Evolutionary conservation across 164 flowering plant genomes (phyloP).

Genomic region (Umbilicus rupestris): DNA sequence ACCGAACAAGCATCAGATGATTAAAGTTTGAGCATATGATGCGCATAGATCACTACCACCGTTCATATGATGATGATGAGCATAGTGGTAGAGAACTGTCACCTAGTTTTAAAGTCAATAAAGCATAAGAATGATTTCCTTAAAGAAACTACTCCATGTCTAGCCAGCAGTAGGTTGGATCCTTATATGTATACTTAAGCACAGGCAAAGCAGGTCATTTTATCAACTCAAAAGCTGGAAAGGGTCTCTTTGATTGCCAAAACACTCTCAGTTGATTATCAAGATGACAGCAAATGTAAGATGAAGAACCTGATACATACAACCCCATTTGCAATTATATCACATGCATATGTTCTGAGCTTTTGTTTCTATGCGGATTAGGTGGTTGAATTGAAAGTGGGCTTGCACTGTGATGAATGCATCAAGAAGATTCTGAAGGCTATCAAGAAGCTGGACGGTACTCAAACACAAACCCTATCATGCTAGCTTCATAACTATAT

Average conservation of each 20-base stretch:
- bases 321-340: background rate
- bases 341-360: background rate
- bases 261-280: background rate
- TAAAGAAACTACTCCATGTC: background rate
- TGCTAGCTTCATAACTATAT: background rate
- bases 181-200: background rate
- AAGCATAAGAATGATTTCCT: background rate
- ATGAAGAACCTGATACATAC: background rate
- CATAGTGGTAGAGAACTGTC: background rate
- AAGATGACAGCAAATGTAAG: constrained; percentile 4
- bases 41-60: no score
- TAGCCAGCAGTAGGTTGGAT: background rate
- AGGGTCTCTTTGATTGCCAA: background rate
- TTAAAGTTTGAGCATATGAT: no score
- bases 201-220: background rate
- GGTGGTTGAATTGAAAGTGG: constrained; percentile 86
- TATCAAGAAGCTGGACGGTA: constrained; percentile 62
- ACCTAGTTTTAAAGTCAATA: background rate
- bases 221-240: background rate
- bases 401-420: constrained; percentile 83
- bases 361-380: constrained; percentile 7
- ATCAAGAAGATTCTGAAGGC: constrained; percentile 85
- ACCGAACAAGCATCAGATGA: no score
- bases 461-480: no score
- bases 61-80: no score